Conservation (phyloP, 2,329 filamentous ascomycete species). For the Graphilbum fragrans region DNA sequence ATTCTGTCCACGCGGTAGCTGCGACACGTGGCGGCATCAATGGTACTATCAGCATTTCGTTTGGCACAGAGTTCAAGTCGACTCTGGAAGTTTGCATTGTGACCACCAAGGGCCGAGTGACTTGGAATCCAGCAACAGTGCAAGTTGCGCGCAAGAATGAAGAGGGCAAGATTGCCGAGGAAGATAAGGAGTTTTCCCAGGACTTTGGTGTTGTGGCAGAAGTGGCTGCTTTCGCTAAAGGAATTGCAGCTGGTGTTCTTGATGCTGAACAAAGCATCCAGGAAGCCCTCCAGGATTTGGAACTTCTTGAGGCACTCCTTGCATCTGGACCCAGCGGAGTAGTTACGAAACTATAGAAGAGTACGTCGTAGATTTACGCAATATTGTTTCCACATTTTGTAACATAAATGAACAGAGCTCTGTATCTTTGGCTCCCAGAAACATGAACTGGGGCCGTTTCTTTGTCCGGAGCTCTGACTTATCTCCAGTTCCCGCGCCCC, state of each 20-base stretch:
- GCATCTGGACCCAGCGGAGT: constrained; percentile 12
- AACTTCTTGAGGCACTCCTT: constrained; percentile 15
- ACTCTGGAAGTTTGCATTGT: constrained; percentile 2
- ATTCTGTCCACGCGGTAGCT: constrained; percentile 4
- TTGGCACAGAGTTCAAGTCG: constrained; percentile 6
- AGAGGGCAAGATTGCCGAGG: neutral
- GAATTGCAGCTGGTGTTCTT: constrained; percentile 10
- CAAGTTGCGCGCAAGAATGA: constrained; percentile 2
- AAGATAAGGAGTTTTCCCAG: neutral
- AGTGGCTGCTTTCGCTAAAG: constrained; percentile 14
- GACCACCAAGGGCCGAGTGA: constrained; percentile 10
- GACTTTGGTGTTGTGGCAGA: constrained; percentile 14
- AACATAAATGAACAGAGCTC: too few species aligned
- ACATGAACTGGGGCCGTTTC: too few species aligned
- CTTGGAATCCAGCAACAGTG: constrained; percentile 10
- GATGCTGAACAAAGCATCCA: constrained; percentile 12
- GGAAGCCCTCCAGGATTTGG: constrained; percentile 17
- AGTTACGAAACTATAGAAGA: neutral
- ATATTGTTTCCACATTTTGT: neutral
- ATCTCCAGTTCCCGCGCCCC: too few species aligned
- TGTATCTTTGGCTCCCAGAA: too few species aligned
- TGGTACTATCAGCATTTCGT: constrained; percentile 7
- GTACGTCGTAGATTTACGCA: neutral
- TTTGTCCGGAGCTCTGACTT: too few species aligned
- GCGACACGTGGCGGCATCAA: constrained; percentile 1